Percentiles rank a stretch among this genome's conserved stretches.
Evolutionary conservation across 768 basidiomycete genomes (phyloP).

Genomic region (Vishniacozyma victoriae): DNA sequence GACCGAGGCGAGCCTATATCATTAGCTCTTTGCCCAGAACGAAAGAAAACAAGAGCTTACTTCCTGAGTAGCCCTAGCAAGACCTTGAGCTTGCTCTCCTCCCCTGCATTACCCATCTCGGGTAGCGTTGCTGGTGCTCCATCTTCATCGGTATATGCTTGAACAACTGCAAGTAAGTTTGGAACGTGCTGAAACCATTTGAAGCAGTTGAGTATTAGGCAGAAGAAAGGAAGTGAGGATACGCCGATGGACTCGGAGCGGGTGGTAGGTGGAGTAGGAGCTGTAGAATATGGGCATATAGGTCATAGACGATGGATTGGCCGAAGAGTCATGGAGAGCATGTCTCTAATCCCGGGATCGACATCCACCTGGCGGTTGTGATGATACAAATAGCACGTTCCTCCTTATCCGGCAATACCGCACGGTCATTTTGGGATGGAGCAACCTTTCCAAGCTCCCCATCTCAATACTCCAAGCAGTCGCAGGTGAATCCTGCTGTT

Average conservation of each 20-base stretch:
- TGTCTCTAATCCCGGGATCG: too few species aligned
- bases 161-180: slow-evolving; percentile 15
- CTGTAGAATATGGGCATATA: not conserved
- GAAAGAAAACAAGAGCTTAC: slow-evolving; percentile 47
- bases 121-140: slow-evolving; percentile 40
- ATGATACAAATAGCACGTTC: too few species aligned
- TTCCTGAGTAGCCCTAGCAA: slow-evolving; percentile 85
- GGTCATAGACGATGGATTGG: not conserved
- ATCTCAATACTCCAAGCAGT: too few species aligned
- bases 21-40: slow-evolving; percentile 53
- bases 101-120: slow-evolving; percentile 51
- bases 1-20: slow-evolving; percentile 51
- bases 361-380: too few species aligned
- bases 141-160: slow-evolving; percentile 35
- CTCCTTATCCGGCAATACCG: too few species aligned
- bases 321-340: not conserved
- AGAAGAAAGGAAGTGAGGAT: too few species aligned
- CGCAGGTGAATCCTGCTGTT: too few species aligned
- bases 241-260: too few species aligned
- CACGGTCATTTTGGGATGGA: too few species aligned
- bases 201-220: not conserved
- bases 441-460: too few species aligned
- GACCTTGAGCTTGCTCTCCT: slow-evolving; percentile 90
- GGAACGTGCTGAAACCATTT: not conserved
- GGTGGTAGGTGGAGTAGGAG: not conserved